Conservation (phyloP, 2,329 filamentous ascomycete species). For the Elsinoe necatrix region DNA sequence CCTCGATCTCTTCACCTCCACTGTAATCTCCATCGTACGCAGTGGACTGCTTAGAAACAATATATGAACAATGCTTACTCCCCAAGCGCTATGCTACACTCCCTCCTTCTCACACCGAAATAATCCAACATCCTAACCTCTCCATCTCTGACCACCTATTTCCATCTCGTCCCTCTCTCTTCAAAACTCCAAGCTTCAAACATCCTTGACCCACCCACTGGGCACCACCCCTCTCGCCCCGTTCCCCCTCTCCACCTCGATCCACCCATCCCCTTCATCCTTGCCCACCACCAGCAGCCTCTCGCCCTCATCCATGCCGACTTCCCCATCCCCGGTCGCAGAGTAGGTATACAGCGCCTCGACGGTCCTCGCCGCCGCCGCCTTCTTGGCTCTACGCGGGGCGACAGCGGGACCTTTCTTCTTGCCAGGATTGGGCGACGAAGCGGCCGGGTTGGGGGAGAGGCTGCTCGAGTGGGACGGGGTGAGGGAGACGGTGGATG, state of each 20-base stretch:
- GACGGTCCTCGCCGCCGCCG: slow-evolving; percentile 56
- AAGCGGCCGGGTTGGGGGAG: slow-evolving; percentile 44
- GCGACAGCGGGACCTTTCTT: slow-evolving; percentile 91
- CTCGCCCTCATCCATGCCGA: slow-evolving; percentile 85
- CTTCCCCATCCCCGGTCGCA: slow-evolving; percentile 76
- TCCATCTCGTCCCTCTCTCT: not conserved
- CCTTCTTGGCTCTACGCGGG: slow-evolving; percentile 65
- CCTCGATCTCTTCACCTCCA: too few relatives aligned
- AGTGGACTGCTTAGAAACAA: not conserved
- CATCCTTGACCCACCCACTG: slow-evolving; percentile 80
- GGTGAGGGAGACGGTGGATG: not conserved
- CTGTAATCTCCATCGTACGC: too few relatives aligned
- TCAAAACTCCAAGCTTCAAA: slow-evolving; percentile 28
- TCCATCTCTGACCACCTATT: not conserved
- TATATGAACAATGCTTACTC: not conserved
- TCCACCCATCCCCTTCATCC: slow-evolving; percentile 91
- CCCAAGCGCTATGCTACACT: not conserved
- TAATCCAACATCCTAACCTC: not conserved
- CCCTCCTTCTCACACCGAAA: not conserved
- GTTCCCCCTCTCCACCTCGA: slow-evolving; percentile 82
- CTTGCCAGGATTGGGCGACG: slow-evolving; percentile 52
- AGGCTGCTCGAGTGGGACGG: slow-evolving; percentile 19
- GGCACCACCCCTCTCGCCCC: slow-evolving; percentile 82
- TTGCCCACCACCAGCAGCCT: slow-evolving; percentile 81
- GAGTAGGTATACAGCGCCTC: slow-evolving; percentile 89